phyloP scores from a whole-genome alignment of 768 basidiomycete species.

The Russula sp. region DNA sequence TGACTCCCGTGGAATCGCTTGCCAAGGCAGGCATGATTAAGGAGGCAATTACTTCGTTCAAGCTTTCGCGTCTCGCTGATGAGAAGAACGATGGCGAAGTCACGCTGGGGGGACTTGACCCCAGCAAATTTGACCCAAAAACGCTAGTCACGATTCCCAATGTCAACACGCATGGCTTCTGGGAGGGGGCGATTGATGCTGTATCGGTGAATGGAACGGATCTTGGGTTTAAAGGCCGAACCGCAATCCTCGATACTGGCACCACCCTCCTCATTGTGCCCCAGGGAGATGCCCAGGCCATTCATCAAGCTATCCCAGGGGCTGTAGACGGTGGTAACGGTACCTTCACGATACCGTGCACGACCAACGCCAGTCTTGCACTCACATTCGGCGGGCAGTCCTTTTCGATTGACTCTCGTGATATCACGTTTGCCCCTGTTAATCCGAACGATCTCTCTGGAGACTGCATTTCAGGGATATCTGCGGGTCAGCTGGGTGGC shows the following conservation, averaged over 20 bases:
- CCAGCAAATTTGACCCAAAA: slow-evolving; percentile 52
- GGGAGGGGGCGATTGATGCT: slow-evolving; percentile 62
- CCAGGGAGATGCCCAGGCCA: slow-evolving; percentile 40
- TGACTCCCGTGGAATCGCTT: slow-evolving; percentile 68
- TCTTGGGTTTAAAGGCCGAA: slow-evolving; percentile 48
- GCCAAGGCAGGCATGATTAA: slow-evolving; percentile 48
- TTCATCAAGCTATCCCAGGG: slow-evolving; percentile 52
- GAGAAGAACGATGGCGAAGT: slow-evolving; percentile 68
- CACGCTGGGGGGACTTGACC: slow-evolving; percentile 73
- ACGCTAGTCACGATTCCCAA: slow-evolving; percentile 57
- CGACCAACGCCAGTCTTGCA: slow-evolving; percentile 42
- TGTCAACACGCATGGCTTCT: slow-evolving; percentile 65
- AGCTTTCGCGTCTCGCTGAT: slow-evolving; percentile 69
- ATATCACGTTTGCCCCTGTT: slow-evolving; percentile 53
- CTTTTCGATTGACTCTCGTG: slow-evolving; percentile 59
- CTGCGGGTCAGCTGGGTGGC: slow-evolving; percentile 51
- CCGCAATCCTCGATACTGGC: slow-evolving; percentile 55
- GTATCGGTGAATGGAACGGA: slow-evolving; percentile 52
- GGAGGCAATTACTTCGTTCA: slow-evolving; percentile 68
- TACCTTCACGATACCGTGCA: slow-evolving; percentile 61
- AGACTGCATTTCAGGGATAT: slow-evolving; percentile 65
- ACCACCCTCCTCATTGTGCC: slow-evolving; percentile 41
- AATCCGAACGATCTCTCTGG: slow-evolving; percentile 45
- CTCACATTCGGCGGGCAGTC: slow-evolving; percentile 49
- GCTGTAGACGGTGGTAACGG: slow-evolving; percentile 42